Percentiles rank a stretch among this genome's conserved stretches.
These are phyloP conservation scores for Citrus sp. DNA, from an alignment of 345 rosid species.

Conservation along the genomic window DNA sequence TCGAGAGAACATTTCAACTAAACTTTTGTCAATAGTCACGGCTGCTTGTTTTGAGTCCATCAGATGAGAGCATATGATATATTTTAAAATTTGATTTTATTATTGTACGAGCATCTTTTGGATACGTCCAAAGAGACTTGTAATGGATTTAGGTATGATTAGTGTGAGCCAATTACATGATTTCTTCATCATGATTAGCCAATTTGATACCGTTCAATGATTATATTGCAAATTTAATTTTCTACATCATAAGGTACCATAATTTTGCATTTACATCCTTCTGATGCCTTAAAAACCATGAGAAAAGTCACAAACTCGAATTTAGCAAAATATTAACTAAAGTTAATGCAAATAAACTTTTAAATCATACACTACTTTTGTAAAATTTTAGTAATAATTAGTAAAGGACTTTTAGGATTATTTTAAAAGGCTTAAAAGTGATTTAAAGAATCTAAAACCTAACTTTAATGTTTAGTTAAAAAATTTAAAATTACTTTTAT, in stretches of 20 bases:
- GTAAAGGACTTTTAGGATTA: too few species aligned
- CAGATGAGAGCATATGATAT: neutral
- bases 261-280: neutral
- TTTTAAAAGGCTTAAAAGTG: too few species aligned
- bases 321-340: too few species aligned
- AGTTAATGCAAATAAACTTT: too few species aligned
- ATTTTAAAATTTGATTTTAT: too few species aligned
- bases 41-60: neutral
- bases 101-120: too few species aligned
- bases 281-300: too few species aligned
- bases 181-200: neutral
- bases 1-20: neutral
- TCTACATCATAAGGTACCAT: neutral
- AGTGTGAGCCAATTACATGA: neutral
- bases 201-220: neutral
- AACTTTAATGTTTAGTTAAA: too few species aligned
- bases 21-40: neutral
- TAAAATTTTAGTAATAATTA: too few species aligned
- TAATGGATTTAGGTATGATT: neutral
- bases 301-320: too few species aligned
- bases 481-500: fast-evolving
- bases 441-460: too few species aligned
- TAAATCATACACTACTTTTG: too few species aligned
- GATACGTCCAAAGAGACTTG: neutral
- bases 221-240: neutral